Evolutionary conservation across 1,139 yeast genomes (phyloP), one percentile per base, ranked within the genome.

Genomic region (Taiozyma sp.): DNA sequence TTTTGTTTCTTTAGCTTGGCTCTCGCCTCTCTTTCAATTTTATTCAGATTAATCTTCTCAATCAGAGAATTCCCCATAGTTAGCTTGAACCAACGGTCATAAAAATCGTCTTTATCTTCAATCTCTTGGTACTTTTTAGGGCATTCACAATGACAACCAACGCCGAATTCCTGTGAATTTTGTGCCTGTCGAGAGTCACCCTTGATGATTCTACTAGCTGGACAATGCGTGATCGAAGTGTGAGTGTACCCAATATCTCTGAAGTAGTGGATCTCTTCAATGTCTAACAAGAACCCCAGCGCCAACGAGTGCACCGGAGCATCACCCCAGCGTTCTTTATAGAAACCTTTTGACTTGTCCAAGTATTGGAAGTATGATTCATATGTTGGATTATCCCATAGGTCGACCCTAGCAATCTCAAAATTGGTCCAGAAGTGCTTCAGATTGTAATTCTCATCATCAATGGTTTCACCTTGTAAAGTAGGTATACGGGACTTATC

Each of bases 391-490:
- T 87, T 80, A 39, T 77, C 74, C 73, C 89, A 90, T 19, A 89
- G 66, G 59, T 83, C 89, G 3, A 88, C 77, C 48, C 88, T 70
- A 3, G 97, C 96, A 60, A 90, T 90, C 66, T 90, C 97, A 64
- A 90, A 90, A 69, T 90, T 90, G 41, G 95, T 83, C 97, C 97
- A 90, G 69, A 89, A 90, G 68, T 90, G 97, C 60, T 95, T 86
- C 62, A 85, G 62, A 63, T 85, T 88, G 67, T 83, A 89, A 54
- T 82, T 85, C 60, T 85, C 85, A 26, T 80, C 76, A 50, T 83
- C 80, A 62, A 83, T 73, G 53, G 78, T 68, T 60, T 84, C 88
- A 50, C 72, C 76, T 56, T 71, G 70, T 6, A 76, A 56, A 2
- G 52, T 48, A 0, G 79, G 79, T 28, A 69, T 52, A 3, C 70